Evolutionary conservation across 1,284 basidiomycete genomes (phyloP), one percentile per base, ranked within the genome.

Genomic region (Clitocybe nebularis): DNA sequence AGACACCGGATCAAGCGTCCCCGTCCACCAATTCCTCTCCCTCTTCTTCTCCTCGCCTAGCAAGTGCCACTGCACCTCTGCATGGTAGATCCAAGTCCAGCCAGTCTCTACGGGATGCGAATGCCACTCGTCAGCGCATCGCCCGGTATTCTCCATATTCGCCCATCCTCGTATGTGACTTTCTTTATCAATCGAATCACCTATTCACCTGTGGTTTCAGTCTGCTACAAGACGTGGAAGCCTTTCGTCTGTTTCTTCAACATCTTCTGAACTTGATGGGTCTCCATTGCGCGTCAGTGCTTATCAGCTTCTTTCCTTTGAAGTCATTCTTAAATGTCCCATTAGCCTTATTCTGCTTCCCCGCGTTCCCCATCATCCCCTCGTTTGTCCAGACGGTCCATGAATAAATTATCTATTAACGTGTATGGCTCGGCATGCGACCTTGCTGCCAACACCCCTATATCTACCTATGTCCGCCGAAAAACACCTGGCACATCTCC

Each of bases 401-500:
- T 60, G 44, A 66, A 69, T 48, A 69, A 64, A 45, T 57, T 72
- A 9, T 62, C 63, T 7, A 59, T 69, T 28, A 69, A 70, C 49
- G 54, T 68, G 17, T 72, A 69, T 51, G 71, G 64, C 33, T 73
- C 72, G 3, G 63, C 61, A 21, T 62, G 63, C 42, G 72, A 75
- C 55, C 58, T 75, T 22, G 56, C 68, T 16, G 73, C 68, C 36
- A 70, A 72, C 48, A 85, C 81, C 5, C 85, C 85, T 42, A 89
- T 89, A 46, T 89, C 85, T 13, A 75, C 76, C 24, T 89, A 84
- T 48, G 79, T 84, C 30, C 81, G 85, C 47, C 78, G 85, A 45
- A 84, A 79, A 63, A 85, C 83, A 2, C 85, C 86, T 19, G 77
- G 79, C 47, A 70, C 75, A 25, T 86, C 85, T 10, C 84, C 84